Evolutionary conservation across 2,329 filamentous ascomycete genomes (phyloP), one percentile per base, ranked within the genome.

Genomic region (Aspergillus sergii): DNA sequence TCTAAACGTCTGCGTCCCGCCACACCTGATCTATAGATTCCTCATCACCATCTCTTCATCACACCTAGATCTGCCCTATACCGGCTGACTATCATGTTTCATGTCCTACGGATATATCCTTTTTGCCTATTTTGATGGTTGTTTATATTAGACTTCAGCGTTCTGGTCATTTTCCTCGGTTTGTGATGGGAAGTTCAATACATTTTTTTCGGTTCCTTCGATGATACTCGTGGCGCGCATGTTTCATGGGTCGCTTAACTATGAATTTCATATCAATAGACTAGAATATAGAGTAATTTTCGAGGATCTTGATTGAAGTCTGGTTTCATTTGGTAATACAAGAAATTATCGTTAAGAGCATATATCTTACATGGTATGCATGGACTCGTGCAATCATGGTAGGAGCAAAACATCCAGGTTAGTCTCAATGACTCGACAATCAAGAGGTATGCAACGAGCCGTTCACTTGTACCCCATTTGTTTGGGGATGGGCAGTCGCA

Each of bases 1-100:
- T 91, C 71, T 90, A 82, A 80, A 74, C 55, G 19, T 23, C 43
- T 32, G 41, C 51, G 23, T 63, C 30, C 46, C 19, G 23, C 28
- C 19, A 46, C 39, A 43, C 43, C 50, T 43, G 16, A 28, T 23
- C 32, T 34, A 55, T 51, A 51, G 32, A 46, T 23, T 21, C 14
- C 28, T 48, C 46, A 57, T 53, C 32, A 43, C 28, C 50, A 34
- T 50, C n/a, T 46, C 48, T 46, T 45, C 23, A 41, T 59, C 23
- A 41, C 39, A 50, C 46, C n/a, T 53, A 39, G 51, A 55, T 55
- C 32, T 55, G 51, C 51, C 51, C 19, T 39, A 39, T 3, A 34
- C 50, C 21, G 36, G 30, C 39, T 32, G 48, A n/a, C 48, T 55
- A 54, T 55, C 23, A 60, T 55, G 48, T 63, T 51, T 60, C 45